phyloP scores from a whole-genome alignment of 441 rosid genomes.

The Bruguiera hainesii region DNA sequence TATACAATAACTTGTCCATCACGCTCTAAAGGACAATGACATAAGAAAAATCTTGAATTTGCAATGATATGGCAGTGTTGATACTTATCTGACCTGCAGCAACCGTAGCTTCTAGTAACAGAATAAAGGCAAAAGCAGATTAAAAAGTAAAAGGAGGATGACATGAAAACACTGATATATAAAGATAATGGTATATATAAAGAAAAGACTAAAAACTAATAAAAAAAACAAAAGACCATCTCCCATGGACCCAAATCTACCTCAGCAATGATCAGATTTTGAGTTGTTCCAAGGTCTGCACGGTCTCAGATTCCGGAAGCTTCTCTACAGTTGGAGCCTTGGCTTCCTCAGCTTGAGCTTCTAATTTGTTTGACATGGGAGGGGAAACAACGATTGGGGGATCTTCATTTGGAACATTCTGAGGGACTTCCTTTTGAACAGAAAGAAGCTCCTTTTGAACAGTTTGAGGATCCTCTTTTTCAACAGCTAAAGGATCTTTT shows the following conservation, averaged over 20 bases:
- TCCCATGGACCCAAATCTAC: conserved; percentile 17
- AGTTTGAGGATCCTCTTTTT: conserved; percentile 7
- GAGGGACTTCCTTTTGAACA: conserved; percentile 16
- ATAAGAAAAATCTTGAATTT: conserved; percentile 13
- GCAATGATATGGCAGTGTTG: conserved; percentile 26
- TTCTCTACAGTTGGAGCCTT: conserved; percentile 12
- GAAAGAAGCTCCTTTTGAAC: conserved; percentile 9
- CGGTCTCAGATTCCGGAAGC: conserved; percentile 31
- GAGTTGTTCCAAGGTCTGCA: conserved; percentile 53
- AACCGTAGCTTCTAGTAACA: conserved; percentile 31
- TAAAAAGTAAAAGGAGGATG: not conserved
- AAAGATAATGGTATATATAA: conserved; percentile 21
- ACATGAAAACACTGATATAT: conserved; percentile 21
- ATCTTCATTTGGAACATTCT: conserved; percentile 23
- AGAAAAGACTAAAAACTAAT: conserved; percentile 30
- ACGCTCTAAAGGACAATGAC: not conserved
- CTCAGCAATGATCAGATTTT: conserved; percentile 38
- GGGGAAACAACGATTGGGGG: conserved; percentile 22
- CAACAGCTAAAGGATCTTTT: conserved; percentile 15
- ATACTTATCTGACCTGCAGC: conserved; percentile 37
- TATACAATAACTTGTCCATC: conserved; percentile 11
- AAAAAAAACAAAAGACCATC: conserved; percentile 18
- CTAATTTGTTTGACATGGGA: conserved; percentile 5
- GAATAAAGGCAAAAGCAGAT: conserved; percentile 13
- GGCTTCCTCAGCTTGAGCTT: conserved; percentile 33